A percentile compares a stretch with the other conserved stretches of the same genome.
These are phyloP conservation scores for Sungouiella thailandica DNA, from an alignment of 805 yeast species.

Conservation along the genomic window DNA sequence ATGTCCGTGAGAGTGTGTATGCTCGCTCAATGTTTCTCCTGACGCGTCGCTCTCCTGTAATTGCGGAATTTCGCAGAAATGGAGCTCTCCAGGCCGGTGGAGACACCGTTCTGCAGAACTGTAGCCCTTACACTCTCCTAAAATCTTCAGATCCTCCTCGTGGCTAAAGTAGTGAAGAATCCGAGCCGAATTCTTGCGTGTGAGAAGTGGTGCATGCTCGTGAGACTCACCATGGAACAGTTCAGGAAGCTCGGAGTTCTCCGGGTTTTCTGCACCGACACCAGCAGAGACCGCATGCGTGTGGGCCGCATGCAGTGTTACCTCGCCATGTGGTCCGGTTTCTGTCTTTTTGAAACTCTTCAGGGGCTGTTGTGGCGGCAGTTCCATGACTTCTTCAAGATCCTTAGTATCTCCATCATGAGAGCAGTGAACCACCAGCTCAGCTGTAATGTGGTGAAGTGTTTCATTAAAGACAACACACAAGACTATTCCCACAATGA, in stretches of 20 bases:
- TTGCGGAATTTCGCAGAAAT: conserved; percentile 39
- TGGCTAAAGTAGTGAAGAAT: conserved; percentile 24
- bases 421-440: conserved; percentile 80
- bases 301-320: conserved; percentile 2
- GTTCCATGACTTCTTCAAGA: background rate
- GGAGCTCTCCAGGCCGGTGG: conserved; percentile 18
- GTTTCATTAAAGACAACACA: conserved; percentile 59
- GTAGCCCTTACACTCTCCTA: conserved; percentile 48
- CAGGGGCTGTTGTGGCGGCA: no score
- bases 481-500: conserved; percentile 53
- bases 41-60: conserved; percentile 6
- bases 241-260: background rate
- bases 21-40: background rate
- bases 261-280: no score
- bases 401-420: conserved; percentile 43
- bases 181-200: conserved; percentile 14
- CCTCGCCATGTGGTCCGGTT: no score
- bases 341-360: no score
- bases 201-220: conserved; percentile 8
- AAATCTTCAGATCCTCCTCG: conserved; percentile 15
- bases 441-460: conserved; percentile 72
- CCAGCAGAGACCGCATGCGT: background rate
- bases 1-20: conserved; percentile 8
- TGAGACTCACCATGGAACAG: no score
- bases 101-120: conserved; percentile 37